These are phyloP conservation scores for Adansonia digitata DNA, from an alignment of 345 rosid species.

Conservation along the genomic window DNA sequence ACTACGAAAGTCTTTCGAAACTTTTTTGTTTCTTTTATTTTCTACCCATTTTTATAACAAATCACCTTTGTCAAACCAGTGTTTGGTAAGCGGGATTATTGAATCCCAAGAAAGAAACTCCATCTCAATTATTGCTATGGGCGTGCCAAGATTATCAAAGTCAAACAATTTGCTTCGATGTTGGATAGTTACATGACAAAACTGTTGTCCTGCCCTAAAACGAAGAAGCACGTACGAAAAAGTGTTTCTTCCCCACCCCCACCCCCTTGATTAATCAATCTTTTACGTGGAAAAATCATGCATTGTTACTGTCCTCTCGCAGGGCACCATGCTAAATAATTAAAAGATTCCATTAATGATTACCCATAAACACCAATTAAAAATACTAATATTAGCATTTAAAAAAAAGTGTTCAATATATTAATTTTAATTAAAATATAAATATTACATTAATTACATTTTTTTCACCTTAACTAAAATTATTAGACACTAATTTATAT, in stretches of 20 bases:
- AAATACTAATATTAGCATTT: background rate
- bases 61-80: too few relatives aligned
- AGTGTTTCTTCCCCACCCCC: background rate
- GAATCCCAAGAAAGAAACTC: background rate
- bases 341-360: too few relatives aligned
- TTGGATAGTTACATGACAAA: background rate
- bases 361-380: background rate
- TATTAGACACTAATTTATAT: too few relatives aligned
- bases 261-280: background rate
- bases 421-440: too few relatives aligned
- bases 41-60: too few relatives aligned
- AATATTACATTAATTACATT: too few relatives aligned
- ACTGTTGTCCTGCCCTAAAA: background rate
- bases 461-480: too few relatives aligned
- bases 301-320: background rate
- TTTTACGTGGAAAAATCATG: background rate
- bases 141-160: too few relatives aligned
- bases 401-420: too few relatives aligned
- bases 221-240: background rate
- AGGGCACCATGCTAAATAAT: background rate
- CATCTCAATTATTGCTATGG: background rate
- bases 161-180: background rate
- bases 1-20: background rate
- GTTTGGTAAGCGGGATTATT: too few relatives aligned
- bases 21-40: too few relatives aligned